These are phyloP conservation scores for Boechera stricta DNA, from an alignment of 345 rosid species.

Conservation along the genomic window DNA sequence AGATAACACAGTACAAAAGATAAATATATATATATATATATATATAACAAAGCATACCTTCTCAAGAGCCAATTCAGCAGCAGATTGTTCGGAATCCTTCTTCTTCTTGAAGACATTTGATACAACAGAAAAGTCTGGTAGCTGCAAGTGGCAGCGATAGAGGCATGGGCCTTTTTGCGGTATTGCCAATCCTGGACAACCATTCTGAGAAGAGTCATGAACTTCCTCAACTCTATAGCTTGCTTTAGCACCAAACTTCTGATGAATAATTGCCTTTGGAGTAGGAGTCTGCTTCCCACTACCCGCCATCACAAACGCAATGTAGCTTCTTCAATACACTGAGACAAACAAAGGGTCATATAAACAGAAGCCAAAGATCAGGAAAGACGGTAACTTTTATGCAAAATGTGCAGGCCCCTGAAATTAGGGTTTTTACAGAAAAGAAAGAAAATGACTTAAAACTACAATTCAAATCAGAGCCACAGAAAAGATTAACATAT, in stretches of 20 bases:
- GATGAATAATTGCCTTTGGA: conserved; percentile 83
- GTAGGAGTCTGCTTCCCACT: conserved; percentile 53
- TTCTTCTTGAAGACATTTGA: conserved; percentile 70
- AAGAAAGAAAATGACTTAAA: neutral
- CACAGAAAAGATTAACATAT: neutral
- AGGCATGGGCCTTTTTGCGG: conserved; percentile 79
- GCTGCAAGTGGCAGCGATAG: conserved; percentile 79
- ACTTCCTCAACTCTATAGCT: conserved; percentile 73
- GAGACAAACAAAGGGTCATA: conserved; percentile 27
- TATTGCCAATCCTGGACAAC: conserved; percentile 83
- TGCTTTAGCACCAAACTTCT: conserved; percentile 74
- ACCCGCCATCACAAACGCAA: conserved; percentile 43
- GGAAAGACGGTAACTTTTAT: conserved; percentile 19
- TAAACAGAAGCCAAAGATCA: neutral
- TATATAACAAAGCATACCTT: conserved; percentile 52
- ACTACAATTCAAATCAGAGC: conserved; percentile 1
- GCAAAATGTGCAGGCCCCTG: conserved; percentile 1
- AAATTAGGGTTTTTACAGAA: neutral
- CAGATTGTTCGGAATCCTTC: conserved; percentile 93
- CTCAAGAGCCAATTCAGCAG: conserved; percentile 84
- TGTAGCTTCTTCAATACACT: conserved; percentile 31
- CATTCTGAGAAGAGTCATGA: conserved; percentile 59
- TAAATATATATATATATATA: neutral
- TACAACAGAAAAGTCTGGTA: conserved; percentile 70
- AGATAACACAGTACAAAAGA: conserved; percentile 8